Evolutionary conservation across 176 grass and related monocot genomes (phyloP), one percentile per base, ranked within the genome.

Genomic region (Aegilops sharonensis): DNA sequence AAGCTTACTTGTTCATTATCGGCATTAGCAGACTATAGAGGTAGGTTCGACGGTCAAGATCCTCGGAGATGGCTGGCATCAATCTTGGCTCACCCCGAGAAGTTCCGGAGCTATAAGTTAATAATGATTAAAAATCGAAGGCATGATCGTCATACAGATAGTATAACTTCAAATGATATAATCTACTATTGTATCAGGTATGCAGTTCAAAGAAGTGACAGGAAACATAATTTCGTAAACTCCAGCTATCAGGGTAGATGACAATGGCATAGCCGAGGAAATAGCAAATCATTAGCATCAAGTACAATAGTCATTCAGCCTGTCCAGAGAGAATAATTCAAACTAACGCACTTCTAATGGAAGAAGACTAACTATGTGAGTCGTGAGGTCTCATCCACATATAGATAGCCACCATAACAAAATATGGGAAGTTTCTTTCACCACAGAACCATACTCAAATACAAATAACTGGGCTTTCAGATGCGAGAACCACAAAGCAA

Each of bases 1-100:
- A 57, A 83, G 27, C 88, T 95, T 92, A 95, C 93, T 87, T 92
- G 84, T 47, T 95, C 89, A 95, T 93, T 81, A 93, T 91, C 74
- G 93, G 93, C 93, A 95, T 93, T 43, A 95, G 85, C 54, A 95
- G 89, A 87, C 92, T 91, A 92, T 95, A 95, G 17, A 95, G 54
- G 43, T 87, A 93, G 15, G 89, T 91, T 75, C 93, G 89, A 32
- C 91, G 93, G 45, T 91, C 89, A 27, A 93, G 88, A 93, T 95
- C 91, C 70, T 95, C 91, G 17, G 86, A 90, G 70, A 95, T 93
- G 68, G 93, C 91, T 52, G 93, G 91, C 91, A 95, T 95, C 89
- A 95, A 84, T 79, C 91, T 95, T 85, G 93, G 89, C 78, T 95
- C 88, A 36, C 93, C 93, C 14, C 86, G 64, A 79, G 91, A 89